These are phyloP conservation scores for Melaleuca quinquenervia DNA, from an alignment of 345 rosid genomes.

Conservation along the genomic window DNA sequence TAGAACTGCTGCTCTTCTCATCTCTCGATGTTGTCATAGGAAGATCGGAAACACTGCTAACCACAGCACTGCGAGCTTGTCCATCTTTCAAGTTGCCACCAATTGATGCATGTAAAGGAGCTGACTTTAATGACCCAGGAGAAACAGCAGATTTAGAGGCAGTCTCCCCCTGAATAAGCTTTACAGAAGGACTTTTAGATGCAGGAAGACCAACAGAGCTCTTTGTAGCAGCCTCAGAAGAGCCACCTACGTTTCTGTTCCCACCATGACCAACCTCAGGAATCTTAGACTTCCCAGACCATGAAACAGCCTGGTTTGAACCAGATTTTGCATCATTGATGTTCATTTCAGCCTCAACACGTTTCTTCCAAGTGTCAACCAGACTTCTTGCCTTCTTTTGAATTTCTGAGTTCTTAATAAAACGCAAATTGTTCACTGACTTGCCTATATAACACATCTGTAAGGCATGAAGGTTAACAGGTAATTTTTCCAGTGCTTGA, in stretches of 20 bases:
- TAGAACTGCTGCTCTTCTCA: constrained; percentile 75
- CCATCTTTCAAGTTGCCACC: constrained; percentile 40
- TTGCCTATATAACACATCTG: constrained; percentile 86
- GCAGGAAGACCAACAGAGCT: constrained; percentile 42
- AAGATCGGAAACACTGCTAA: constrained; percentile 23
- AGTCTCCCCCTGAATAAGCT: constrained; percentile 41
- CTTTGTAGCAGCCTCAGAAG: constrained; percentile 51
- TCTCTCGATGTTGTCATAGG: constrained; percentile 36
- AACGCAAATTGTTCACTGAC: constrained; percentile 79
- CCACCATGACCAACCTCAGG: constrained; percentile 49
- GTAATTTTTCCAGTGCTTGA: constrained; percentile 84
- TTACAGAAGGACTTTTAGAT: constrained; percentile 45
- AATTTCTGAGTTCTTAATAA: constrained; percentile 70
- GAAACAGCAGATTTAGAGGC: constrained; percentile 36
- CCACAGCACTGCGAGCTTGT: constrained; percentile 25
- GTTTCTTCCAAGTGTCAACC: constrained; percentile 95
- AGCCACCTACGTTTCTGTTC: constrained; percentile 39
- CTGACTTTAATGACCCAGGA: constrained; percentile 45
- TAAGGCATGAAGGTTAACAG: constrained; percentile 82
- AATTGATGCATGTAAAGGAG: constrained; percentile 32
- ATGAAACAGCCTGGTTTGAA: constrained; percentile 43
- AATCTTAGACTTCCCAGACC: constrained; percentile 60
- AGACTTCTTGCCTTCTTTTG: constrained; percentile 84
- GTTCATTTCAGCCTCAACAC: constrained; percentile 88
- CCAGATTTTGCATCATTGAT: constrained; percentile 52